These are phyloP conservation scores for Magnolia kwangsiensis DNA, from an alignment of 164 flowering plant genomes.

Conservation along the genomic window DNA sequence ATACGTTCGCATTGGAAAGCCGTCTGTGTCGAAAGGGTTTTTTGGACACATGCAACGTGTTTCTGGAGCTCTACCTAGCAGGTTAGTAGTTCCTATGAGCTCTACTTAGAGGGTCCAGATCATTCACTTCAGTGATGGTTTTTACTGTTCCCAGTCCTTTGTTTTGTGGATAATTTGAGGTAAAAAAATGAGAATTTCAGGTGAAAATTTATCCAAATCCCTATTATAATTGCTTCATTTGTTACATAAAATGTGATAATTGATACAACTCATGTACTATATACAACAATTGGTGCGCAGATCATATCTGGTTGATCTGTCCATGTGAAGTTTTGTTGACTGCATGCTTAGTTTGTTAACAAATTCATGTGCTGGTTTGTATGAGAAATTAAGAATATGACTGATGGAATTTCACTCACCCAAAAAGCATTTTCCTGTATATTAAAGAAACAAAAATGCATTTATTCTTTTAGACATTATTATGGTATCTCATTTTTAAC, in stretches of 20 bases:
- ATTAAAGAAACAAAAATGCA: neutral
- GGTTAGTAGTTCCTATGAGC: conserved; percentile 32
- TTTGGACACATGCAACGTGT: conserved; percentile 58
- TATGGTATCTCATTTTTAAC: no score
- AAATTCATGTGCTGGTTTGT: neutral
- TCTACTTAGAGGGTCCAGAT: neutral
- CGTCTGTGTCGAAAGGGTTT: conserved; percentile 54
- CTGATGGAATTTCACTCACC: neutral
- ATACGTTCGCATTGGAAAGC: conserved; percentile 77
- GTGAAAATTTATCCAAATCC: no score
- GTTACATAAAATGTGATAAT: no score
- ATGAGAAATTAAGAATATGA: neutral
- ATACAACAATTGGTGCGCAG: no score
- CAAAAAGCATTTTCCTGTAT: neutral
- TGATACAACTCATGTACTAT: no score
- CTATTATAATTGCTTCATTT: no score
- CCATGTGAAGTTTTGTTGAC: neutral
- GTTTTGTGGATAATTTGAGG: no score
- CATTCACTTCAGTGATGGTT: no score
- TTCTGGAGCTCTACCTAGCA: conserved; percentile 81
- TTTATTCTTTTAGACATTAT: neutral
- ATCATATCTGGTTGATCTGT: no score
- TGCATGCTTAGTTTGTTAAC: neutral
- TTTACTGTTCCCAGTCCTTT: no score
- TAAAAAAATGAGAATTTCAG: no score